These are phyloP conservation scores for Mycena sp. DNA, from an alignment of 1,284 basidiomycete genomes.

Conservation along the genomic window DNA sequence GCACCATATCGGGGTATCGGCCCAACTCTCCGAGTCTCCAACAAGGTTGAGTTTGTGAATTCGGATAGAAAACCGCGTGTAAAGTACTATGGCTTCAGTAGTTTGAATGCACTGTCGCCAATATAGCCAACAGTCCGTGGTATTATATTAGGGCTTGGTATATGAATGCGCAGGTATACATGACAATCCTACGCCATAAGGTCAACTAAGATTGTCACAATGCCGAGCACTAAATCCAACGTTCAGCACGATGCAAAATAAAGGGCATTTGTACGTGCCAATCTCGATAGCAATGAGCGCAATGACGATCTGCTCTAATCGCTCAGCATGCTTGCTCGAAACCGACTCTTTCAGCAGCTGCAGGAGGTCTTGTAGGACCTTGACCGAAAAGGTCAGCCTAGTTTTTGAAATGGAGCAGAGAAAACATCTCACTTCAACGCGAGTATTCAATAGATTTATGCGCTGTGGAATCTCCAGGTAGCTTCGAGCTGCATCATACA, in stretches of 20 bases:
- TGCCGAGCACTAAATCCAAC: conserved; percentile 65
- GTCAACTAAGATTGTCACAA: conserved; percentile 79
- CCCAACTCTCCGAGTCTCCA: not conserved
- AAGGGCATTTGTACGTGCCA: conserved; percentile 41
- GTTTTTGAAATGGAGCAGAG: not conserved
- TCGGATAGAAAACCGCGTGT: too few relatives aligned
- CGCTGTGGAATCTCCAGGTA: conserved; percentile 96
- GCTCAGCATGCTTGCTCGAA: conserved; percentile 90
- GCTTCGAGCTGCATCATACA: conserved; percentile 92
- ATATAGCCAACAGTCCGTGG: too few relatives aligned
- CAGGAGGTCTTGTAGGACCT: conserved; percentile 97
- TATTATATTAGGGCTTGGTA: too few relatives aligned
- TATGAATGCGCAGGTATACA: not conserved
- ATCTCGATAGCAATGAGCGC: conserved; percentile 92
- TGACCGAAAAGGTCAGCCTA: conserved; percentile 11
- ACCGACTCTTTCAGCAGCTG: conserved; percentile 96
- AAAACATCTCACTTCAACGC: conserved; percentile 77
- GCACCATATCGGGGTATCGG: too few relatives aligned
- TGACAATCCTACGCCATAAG: conserved; percentile 49
- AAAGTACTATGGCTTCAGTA: too few relatives aligned
- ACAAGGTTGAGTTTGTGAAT: not conserved
- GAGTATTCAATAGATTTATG: conserved; percentile 92
- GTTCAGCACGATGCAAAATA: conserved; percentile 13
- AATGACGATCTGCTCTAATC: conserved; percentile 96
- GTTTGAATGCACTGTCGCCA: too few relatives aligned